Evolutionary conservation across 192 early-diverging fungal species (phyloP), one percentile per base, ranked within the genome.

Genomic region (Coemansia sp.): DNA sequence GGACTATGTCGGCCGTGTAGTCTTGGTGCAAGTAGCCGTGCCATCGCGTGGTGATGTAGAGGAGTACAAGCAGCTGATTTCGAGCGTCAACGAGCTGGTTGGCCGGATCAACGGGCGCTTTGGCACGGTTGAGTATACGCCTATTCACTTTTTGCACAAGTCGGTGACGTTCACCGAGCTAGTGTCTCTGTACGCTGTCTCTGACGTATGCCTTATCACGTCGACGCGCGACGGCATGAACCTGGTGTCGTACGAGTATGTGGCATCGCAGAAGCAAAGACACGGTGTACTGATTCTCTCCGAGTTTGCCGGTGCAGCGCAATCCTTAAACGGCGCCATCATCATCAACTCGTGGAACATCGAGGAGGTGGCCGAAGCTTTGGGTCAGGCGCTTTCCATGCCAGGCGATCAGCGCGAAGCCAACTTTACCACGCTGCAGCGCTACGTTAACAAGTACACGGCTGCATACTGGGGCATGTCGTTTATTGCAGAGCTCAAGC

Each of bases 211-310:
- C 50, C 68, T 99, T 39, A 86, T 99, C 13, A 91, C 95, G 24
- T 97, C 94, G 34, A 99, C 97, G 5, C 84, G 97, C 51, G 95
- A 99, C 73, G 97, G 97, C 34, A 99, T 99, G 97, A 99, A 99
- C 67, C 70, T 99, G 38, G 97, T 94, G 3, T 95, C 92, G 15
- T 98, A 97, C 72, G 97, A 99, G 79, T 99, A 95, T 55, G 93
- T 98, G 53, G 89, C 93, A 10, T 87, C 86, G 51, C 90, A 92
- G 70, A 87, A 90, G 69, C 84, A 89, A 42, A 74, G 77, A 7
- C 92, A 98, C 69, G 97, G 97, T 63, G 96, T 96, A 7, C 78
- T 99, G 58, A 88, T 99, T 35, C 81, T 99, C 23, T 88, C 85
- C 24, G 97, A 99, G 68, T 99, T 99, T 82, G 93, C 96, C 9